Conservation (phyloP, 2,329 filamentous ascomycete species). For the Penicillium frequentans region DNA sequence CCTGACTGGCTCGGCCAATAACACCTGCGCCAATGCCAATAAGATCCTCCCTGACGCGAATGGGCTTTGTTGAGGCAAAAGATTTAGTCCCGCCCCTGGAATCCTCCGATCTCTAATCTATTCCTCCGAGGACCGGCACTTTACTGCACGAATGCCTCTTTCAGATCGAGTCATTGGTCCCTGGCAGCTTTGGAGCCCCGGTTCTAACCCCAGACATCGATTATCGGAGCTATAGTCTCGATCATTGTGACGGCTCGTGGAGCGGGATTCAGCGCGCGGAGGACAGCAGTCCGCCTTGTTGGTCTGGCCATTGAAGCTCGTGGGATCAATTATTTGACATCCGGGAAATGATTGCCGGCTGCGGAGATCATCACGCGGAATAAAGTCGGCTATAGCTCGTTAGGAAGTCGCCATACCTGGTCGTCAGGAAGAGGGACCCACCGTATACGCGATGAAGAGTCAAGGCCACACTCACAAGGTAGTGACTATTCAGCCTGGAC, state of each 20-base stretch:
- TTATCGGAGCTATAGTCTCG: not conserved
- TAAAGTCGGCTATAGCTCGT: not conserved
- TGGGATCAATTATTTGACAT: not conserved
- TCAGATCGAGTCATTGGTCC: not conserved
- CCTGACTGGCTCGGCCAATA: constrained; percentile 10
- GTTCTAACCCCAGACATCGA: not conserved
- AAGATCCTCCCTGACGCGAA: constrained; percentile 1
- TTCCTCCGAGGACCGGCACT: constrained; percentile 25
- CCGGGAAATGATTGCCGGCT: not conserved
- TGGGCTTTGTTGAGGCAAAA: constrained; percentile 6
- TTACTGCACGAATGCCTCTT: not conserved
- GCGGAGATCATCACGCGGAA: not conserved
- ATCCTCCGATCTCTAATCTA: constrained; percentile 15
- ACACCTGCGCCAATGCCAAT: constrained; percentile 10
- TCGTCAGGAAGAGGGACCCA: not conserved
- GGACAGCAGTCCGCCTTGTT: constrained; percentile 3
- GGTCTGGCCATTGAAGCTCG: not conserved
- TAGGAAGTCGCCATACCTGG: not conserved
- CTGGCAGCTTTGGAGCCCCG: not conserved
- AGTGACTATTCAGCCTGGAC: not conserved
- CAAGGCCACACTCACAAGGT: not conserved
- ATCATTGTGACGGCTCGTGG: not conserved
- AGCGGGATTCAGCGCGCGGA: not conserved
- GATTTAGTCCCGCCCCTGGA: constrained; percentile 1
- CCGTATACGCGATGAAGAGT: not conserved